Evolutionary conservation across 306 rosid genomes (phyloP).

Genomic region (Quercus gilva): DNA sequence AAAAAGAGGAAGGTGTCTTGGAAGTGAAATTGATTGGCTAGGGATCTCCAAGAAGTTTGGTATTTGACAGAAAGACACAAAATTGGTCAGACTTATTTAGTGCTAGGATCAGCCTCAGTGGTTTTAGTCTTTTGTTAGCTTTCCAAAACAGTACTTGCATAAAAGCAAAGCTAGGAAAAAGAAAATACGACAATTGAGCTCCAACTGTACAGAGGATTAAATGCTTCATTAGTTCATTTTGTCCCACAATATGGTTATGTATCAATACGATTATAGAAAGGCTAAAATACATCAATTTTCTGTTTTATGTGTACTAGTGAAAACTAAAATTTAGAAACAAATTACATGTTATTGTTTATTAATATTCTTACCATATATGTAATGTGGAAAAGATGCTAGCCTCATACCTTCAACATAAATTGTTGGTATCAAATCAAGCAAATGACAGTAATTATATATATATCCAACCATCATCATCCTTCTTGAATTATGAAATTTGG

Average conservation of each 20-base stretch:
- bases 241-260: background rate
- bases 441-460: background rate
- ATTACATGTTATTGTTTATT: background rate
- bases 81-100: background rate
- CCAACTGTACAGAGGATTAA: constrained; percentile 26
- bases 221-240: background rate
- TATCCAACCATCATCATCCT: background rate
- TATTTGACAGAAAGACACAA: background rate
- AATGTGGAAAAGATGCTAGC: background rate
- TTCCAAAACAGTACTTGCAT: background rate
- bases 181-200: background rate
- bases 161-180: background rate
- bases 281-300: background rate
- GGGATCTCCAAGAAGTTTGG: constrained; percentile 1
- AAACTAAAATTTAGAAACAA: background rate
- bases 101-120: background rate
- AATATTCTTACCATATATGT: background rate
- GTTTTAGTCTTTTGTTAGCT: background rate
- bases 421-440: background rate
- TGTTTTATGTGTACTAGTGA: background rate
- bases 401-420: background rate
- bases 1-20: constrained; percentile 6
- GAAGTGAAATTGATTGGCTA: background rate
- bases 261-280: background rate
- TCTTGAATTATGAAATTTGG: background rate